Evolutionary conservation across 495 filamentous ascomycete genomes (phyloP).

Genomic region (Penicillium paxilli): DNA sequence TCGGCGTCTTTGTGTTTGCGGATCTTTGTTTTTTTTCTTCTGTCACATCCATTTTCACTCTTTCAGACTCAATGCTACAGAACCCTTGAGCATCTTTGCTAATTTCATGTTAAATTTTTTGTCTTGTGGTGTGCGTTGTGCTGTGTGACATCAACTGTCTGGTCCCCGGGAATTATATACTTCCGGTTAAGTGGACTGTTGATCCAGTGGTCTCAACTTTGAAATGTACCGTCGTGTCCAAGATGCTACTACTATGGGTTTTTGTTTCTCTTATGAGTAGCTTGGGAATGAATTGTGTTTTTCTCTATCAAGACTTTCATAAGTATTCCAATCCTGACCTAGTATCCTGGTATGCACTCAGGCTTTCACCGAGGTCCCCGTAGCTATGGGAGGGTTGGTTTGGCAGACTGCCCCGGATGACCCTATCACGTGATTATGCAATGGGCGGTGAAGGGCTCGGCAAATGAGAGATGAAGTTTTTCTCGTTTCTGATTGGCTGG

Average conservation of each 20-base stretch:
- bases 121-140: slow-evolving; percentile 1
- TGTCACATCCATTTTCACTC: slow-evolving; percentile 22
- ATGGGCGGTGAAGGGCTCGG: not conserved
- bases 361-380: too few relatives aligned
- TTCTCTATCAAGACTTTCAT: not conserved
- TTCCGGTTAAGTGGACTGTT: slow-evolving; percentile 6
- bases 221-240: slow-evolving; percentile 14
- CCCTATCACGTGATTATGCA: not conserved
- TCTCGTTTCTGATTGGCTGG: not conserved
- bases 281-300: slow-evolving; percentile 23
- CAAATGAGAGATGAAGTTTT: not conserved
- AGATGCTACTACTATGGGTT: slow-evolving; percentile 12
- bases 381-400: too few relatives aligned
- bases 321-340: too few relatives aligned
- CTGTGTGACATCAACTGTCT: not conserved
- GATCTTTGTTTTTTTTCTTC: slow-evolving; percentile 12
- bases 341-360: too few relatives aligned
- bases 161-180: slow-evolving; percentile 19
- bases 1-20: slow-evolving; percentile 26
- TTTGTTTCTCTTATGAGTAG: slow-evolving; percentile 17
- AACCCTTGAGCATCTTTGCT: slow-evolving; percentile 11
- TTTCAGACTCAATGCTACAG: slow-evolving; percentile 24
- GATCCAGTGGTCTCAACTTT: not conserved
- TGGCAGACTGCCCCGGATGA: too few relatives aligned
- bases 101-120: slow-evolving; percentile 6